Conservation (phyloP, 192 early-diverging fungal genomes). For the Backusella sp. region DNA sequence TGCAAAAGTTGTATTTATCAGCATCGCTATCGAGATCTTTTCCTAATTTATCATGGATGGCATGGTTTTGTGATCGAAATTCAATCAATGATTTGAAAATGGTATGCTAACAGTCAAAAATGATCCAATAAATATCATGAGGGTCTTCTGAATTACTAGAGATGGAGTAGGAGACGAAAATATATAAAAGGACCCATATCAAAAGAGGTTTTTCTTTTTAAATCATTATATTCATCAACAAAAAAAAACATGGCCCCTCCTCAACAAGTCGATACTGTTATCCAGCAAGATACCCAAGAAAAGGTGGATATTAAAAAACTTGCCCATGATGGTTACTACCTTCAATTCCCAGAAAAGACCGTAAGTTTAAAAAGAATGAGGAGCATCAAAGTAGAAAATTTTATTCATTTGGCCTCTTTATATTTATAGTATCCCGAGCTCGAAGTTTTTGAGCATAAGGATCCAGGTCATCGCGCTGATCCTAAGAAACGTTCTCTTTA, state of each 20-base stretch:
- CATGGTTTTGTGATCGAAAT: not conserved
- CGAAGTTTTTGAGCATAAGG: slow-evolving; percentile 19
- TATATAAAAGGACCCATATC: not conserved
- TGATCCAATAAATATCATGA: not conserved
- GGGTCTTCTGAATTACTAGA: not conserved
- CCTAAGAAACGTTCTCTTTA: slow-evolving; percentile 56
- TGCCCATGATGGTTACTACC: not conserved
- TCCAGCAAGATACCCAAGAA: not conserved
- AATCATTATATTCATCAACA: not conserved
- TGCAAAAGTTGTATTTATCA: not conserved
- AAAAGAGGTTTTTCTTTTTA: not conserved
- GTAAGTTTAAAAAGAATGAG: not conserved
- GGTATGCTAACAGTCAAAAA: not conserved
- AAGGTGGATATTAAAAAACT: slow-evolving; percentile 5
- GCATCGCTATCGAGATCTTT: not conserved
- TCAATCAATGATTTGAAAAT: not conserved
- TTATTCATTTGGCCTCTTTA: not conserved
- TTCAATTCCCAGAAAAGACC: not conserved
- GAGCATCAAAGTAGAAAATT: too few relatives aligned
- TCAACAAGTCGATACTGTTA: not conserved
- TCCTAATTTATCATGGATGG: not conserved
- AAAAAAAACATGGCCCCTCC: not conserved
- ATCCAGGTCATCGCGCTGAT: slow-evolving; percentile 46
- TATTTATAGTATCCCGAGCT: slow-evolving; percentile 20
- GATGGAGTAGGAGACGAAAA: not conserved